phyloP scores from a whole-genome alignment of 2,329 filamentous ascomycete species.

The Leptographium galeiforme region DNA sequence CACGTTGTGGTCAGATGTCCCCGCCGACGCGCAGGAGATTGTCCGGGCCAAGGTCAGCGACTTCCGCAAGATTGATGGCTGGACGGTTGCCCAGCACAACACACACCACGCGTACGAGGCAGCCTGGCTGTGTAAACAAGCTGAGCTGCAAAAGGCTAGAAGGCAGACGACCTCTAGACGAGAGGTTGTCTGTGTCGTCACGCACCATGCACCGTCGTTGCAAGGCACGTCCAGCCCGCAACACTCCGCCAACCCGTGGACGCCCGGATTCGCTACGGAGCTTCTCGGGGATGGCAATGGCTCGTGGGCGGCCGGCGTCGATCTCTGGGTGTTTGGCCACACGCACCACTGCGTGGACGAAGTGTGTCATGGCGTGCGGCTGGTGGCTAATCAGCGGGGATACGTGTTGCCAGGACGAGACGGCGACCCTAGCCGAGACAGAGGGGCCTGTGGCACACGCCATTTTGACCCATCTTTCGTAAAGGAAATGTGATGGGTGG shows the following conservation, averaged over 20 bases:
- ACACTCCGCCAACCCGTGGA: conserved; percentile 31
- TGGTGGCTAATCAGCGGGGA: background rate
- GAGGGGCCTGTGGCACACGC: no score
- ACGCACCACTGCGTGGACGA: background rate
- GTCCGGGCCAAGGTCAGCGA: conserved; percentile 36
- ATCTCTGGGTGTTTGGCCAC: no score
- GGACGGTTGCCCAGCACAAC: conserved; percentile 38
- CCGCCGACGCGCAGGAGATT: conserved; percentile 20
- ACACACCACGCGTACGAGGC: conserved; percentile 30
- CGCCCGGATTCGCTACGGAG: conserved; percentile 39
- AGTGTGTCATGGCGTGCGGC: background rate
- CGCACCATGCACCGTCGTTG: conserved; percentile 43
- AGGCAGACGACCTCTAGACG: no score
- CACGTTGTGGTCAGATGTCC: conserved; percentile 41
- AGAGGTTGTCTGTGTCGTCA: conserved; percentile 24
- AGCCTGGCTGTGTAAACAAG: conserved; percentile 32
- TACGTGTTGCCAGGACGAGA: background rate
- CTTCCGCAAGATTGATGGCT: conserved; percentile 37
- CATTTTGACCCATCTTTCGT: no score
- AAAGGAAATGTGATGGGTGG: no score
- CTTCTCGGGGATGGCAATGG: conserved; percentile 12
- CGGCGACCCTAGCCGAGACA: no score
- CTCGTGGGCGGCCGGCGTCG: no score
- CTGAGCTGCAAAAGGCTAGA: conserved; percentile 11
- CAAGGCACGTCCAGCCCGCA: conserved; percentile 33